Percentiles rank a stretch among this genome's conserved stretches.
Conservation (phyloP, 441 rosid species). For the Arabidopsis lyrata region DNA sequence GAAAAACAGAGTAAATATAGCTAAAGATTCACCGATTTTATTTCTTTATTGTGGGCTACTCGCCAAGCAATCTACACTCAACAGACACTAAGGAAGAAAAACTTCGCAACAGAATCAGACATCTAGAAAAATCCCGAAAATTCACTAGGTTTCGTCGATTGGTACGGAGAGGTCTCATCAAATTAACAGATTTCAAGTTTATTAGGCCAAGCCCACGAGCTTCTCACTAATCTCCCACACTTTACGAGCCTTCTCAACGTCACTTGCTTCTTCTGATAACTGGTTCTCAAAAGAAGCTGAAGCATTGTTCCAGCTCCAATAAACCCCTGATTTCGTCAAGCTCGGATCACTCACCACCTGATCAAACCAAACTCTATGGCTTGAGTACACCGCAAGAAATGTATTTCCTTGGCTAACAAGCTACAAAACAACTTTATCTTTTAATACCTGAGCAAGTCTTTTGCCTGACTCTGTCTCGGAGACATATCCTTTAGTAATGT, state of each 20-base stretch:
- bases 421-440: background rate
- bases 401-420: background rate
- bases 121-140: slow-evolving; percentile 20
- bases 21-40: slow-evolving; percentile 6
- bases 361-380: background rate
- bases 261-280: slow-evolving; percentile 85
- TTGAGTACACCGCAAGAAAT: slow-evolving; percentile 21
- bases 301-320: slow-evolving; percentile 98
- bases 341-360: slow-evolving; percentile 84
- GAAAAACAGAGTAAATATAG: background rate
- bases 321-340: slow-evolving; percentile 90
- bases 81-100: slow-evolving; percentile 29
- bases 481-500: slow-evolving; percentile 89
- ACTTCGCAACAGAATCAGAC: slow-evolving; percentile 7
- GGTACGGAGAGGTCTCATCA: slow-evolving; percentile 10
- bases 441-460: slow-evolving; percentile 81
- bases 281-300: slow-evolving; percentile 89
- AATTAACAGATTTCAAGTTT: background rate
- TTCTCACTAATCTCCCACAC: slow-evolving; percentile 93
- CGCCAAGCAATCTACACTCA: slow-evolving; percentile 39
- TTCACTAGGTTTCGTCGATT: slow-evolving; percentile 9
- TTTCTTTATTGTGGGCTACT: slow-evolving; percentile 30
- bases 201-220: slow-evolving; percentile 77
- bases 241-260: slow-evolving; percentile 78
- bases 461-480: slow-evolving; percentile 93